These are phyloP conservation scores for Erodium moschatum DNA, from an alignment of 441 rosid genomes.

Conservation along the genomic window DNA sequence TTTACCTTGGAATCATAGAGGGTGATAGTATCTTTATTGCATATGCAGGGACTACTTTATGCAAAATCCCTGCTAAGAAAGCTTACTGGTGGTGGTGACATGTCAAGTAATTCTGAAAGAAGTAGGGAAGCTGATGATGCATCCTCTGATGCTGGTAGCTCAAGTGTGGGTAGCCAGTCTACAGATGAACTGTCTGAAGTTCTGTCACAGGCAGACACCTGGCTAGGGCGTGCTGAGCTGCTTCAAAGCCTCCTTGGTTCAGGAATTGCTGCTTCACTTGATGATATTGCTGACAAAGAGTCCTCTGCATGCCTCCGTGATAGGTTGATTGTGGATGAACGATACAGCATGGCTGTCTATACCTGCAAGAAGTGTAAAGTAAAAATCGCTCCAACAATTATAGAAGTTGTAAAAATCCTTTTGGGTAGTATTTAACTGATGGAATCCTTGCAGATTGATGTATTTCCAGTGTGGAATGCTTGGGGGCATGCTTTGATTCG, in stretches of 20 bases:
- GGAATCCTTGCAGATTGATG: constrained; percentile 63
- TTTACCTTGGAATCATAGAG: constrained; percentile 9
- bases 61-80: constrained; percentile 77
- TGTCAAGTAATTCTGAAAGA: constrained; percentile 50
- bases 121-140: constrained; percentile 76
- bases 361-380: constrained; percentile 99
- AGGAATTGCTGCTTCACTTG: constrained; percentile 93
- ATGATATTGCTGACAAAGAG: constrained; percentile 82
- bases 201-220: constrained; percentile 56
- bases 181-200: constrained; percentile 72
- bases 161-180: constrained; percentile 78
- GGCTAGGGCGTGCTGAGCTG: constrained; percentile 95
- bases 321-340: constrained; percentile 83
- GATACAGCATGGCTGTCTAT: constrained; percentile 97
- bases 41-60: constrained; percentile 70
- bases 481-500: constrained; percentile 98
- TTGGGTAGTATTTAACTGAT: constrained; percentile 19
- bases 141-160: constrained; percentile 91
- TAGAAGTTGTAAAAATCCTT: constrained; percentile 16
- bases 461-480: constrained; percentile 93
- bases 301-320: constrained; percentile 79
- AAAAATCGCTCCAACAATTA: constrained; percentile 24
- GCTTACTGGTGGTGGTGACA: constrained; percentile 59
- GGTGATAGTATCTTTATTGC: constrained; percentile 19
- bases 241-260: constrained; percentile 95